phyloP scores from a whole-genome alignment of 352 stramenopile genomes.

The Lagenidium sp. region DNA sequence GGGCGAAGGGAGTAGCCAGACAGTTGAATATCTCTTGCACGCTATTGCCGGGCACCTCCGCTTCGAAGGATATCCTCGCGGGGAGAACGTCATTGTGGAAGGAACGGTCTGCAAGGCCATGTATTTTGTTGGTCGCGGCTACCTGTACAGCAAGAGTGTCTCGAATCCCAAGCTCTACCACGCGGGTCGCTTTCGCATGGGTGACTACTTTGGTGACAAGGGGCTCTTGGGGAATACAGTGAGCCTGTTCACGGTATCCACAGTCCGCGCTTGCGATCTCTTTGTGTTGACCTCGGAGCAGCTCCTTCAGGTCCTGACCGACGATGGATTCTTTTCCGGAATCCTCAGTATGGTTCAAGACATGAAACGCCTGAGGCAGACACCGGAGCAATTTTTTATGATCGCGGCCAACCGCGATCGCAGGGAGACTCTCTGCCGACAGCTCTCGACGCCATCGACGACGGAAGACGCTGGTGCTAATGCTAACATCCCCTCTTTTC shows the following conservation, averaged over 20 bases:
- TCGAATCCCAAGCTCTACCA: conserved; percentile 42
- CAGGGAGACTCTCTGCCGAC: conserved; percentile 9
- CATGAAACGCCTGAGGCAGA: conserved; percentile 23
- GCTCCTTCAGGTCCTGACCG: conserved; percentile 26
- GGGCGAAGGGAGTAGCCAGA: conserved; percentile 5
- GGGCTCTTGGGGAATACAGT: conserved; percentile 44
- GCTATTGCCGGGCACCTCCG: conserved; percentile 35
- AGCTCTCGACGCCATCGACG: conserved; percentile 2
- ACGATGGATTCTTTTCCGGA: conserved; percentile 31
- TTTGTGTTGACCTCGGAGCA: conserved; percentile 44
- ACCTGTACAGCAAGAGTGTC: conserved; percentile 36
- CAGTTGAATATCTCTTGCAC: conserved; percentile 18
- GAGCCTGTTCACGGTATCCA: conserved; percentile 40
- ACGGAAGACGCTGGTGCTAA: conserved; percentile 3
- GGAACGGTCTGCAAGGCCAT: conserved; percentile 48
- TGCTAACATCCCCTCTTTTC: too few relatives aligned
- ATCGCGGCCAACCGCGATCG: conserved; percentile 11
- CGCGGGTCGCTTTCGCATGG: conserved; percentile 26
- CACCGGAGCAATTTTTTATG: conserved; percentile 18
- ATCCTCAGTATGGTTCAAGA: conserved; percentile 32
- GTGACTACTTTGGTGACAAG: conserved; percentile 49
- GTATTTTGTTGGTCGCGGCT: conserved; percentile 59
- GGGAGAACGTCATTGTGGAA: conserved; percentile 46
- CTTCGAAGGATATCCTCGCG: conserved; percentile 58
- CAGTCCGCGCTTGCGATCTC: conserved; percentile 43